These are phyloP conservation scores for Podila clonocystis DNA, from an alignment of 192 early-diverging fungal species.

Conservation along the genomic window DNA sequence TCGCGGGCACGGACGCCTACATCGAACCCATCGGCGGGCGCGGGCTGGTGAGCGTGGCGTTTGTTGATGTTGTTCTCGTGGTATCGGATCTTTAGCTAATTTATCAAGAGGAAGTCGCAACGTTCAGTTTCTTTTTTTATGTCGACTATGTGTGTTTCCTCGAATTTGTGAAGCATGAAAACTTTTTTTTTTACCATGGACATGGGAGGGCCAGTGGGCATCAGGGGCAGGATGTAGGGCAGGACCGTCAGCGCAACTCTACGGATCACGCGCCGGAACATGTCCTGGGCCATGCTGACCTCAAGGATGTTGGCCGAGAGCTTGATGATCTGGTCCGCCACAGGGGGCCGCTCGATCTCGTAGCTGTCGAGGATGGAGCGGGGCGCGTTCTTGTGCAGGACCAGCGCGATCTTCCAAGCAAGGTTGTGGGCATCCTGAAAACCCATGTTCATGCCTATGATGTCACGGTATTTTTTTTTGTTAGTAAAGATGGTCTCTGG, in stretches of 20 bases:
- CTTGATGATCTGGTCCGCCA: constrained; percentile 10
- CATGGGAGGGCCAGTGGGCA: too few species aligned
- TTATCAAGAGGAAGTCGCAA: neutral
- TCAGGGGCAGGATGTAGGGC: too few species aligned
- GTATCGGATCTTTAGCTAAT: constrained; percentile 31
- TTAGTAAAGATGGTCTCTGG: too few species aligned
- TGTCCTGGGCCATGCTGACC: neutral
- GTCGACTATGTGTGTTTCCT: too few species aligned
- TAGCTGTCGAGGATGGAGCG: constrained; percentile 21
- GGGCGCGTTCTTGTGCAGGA: constrained; percentile 43
- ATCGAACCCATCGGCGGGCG: constrained; percentile 8
- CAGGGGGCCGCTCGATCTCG: constrained; percentile 22
- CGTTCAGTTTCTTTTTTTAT: neutral
- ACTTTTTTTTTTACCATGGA: too few species aligned
- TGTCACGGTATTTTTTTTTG: neutral
- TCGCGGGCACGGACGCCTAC: constrained; percentile 32
- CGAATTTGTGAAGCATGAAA: too few species aligned
- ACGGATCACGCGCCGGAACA: neutral
- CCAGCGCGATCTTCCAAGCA: constrained; percentile 57
- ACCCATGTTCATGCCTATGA: constrained; percentile 53
- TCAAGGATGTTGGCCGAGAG: neutral
- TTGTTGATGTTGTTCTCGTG: constrained; percentile 37
- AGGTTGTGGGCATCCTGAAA: constrained; percentile 56
- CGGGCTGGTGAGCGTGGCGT: constrained; percentile 18
- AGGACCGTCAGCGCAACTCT: too few species aligned